These are phyloP conservation scores for Biscutella laevigata DNA, from an alignment of 441 rosid genomes.

Conservation along the genomic window DNA sequence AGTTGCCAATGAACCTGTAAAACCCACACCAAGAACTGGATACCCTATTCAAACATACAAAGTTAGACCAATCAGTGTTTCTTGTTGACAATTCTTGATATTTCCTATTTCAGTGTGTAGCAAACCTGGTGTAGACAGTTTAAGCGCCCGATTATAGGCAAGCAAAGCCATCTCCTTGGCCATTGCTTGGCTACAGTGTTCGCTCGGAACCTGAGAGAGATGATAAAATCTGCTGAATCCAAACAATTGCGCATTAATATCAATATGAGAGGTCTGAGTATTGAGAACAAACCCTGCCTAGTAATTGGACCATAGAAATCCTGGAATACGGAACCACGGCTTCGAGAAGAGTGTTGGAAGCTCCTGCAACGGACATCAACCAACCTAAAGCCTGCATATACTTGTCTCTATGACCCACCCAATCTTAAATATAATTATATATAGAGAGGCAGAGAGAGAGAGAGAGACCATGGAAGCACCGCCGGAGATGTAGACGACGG, in stretches of 20 bases:
- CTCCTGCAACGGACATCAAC: slow-evolving; percentile 82
- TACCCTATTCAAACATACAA: slow-evolving; percentile 34
- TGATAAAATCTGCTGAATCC: no score
- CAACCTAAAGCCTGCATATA: slow-evolving; percentile 58
- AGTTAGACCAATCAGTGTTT: neutral
- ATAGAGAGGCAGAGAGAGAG: neutral
- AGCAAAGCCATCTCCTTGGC: slow-evolving; percentile 67
- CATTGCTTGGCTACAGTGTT: slow-evolving; percentile 46
- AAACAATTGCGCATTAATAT: no score
- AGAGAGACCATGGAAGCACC: slow-evolving; percentile 77
- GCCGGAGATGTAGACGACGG: slow-evolving; percentile 72
- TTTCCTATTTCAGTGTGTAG: no score
- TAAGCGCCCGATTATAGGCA: slow-evolving; percentile 84
- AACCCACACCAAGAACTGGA: slow-evolving; percentile 85
- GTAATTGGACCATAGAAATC: slow-evolving; percentile 57
- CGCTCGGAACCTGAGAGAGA: slow-evolving; percentile 47
- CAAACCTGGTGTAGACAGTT: slow-evolving; percentile 71
- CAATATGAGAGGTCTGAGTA: no score
- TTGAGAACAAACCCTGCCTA: slow-evolving; percentile 48
- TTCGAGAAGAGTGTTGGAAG: slow-evolving; percentile 78
- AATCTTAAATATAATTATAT: neutral
- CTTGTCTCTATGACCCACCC: neutral
- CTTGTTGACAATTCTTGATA: no score
- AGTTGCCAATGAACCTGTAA: slow-evolving; percentile 73
- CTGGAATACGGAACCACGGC: slow-evolving; percentile 66